Evolutionary conservation across 2,329 filamentous ascomycete genomes (phyloP), one percentile per base, ranked within the genome.

Genomic region (Penicillium sclerotiorum): DNA sequence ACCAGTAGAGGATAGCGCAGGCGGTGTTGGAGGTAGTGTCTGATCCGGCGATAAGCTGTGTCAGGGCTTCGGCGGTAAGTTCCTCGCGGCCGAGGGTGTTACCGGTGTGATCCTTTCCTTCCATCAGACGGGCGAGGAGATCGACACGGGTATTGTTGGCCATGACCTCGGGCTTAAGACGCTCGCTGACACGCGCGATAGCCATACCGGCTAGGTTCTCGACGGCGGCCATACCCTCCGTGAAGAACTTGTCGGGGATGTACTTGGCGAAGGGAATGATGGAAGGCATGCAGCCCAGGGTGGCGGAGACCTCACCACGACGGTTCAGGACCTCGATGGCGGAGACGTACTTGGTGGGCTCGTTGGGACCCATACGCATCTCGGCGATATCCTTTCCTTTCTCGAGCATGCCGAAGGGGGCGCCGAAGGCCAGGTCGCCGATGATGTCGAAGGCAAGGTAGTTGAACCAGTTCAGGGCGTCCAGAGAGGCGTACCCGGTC

Each of bases 311-410:
- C 65, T 96, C 91, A 47, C 91, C 92, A 41, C 91, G 81, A 12
- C 91, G 83, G 73, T 96, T 96, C 47, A 96, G 77, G 4, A 95
- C 92, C 72, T 96, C 86, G 54, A 96, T 89, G 8, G 91, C 92
- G 0, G 87, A 82, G 0, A 87, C 88, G 61, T 87, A 90, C 22
- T 83, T 82, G 4, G 87, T 81, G 2, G 82, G 76, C 1, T 80
- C 77, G 51, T 84, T 77, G 0, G 85, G 83, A 0, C 80, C 80
- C 52, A 75, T 73, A 38, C 85, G 80, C 42, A 93, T 84, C 70
- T 93, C 88, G 2, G 89, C 88, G 42, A 90, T 79, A 67, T 95
- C 90, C 50, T 81, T 81, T 15, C 89, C 90, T 52, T 85, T 83
- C 45, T 83, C 79, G 4, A 95, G 78, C 91, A 95, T 95, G 21